A percentile compares a stretch with the other conserved stretches of the same genome.
Conservation (phyloP, 2,329 filamentous ascomycete species). For the Diaporthe vexans region DNA sequence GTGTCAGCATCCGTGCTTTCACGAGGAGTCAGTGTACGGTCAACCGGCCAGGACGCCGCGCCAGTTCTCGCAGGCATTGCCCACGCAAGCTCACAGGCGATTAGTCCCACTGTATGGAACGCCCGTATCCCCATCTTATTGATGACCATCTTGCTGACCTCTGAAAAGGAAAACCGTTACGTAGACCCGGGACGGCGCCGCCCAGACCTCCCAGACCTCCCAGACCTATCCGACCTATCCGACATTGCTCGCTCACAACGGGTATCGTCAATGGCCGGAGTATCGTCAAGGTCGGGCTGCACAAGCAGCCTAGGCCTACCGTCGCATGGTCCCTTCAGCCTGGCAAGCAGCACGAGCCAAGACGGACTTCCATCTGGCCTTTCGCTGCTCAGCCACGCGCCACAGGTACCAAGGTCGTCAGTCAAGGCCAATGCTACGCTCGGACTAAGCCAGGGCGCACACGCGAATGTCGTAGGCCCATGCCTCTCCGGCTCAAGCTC, state of each 20-base stretch:
- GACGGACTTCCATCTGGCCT: constrained; percentile 1
- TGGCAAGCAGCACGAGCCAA: constrained; percentile 5
- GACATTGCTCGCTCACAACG: not conserved
- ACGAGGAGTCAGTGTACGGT: constrained; percentile 4
- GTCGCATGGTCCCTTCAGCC: not conserved
- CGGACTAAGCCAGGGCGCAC: not conserved
- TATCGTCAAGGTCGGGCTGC: not conserved
- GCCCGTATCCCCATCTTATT: not conserved
- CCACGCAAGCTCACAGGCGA: constrained; percentile 14
- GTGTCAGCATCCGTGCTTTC: constrained; percentile 26
- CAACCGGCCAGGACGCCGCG: not conserved
- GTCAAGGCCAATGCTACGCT: not conserved
- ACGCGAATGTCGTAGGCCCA: not conserved
- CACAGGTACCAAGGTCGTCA: constrained; percentile 10
- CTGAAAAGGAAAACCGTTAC: constrained; percentile 32
- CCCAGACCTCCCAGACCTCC: constrained; percentile 2
- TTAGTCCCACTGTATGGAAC: constrained; percentile 37
- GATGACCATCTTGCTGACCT: constrained; percentile 32
- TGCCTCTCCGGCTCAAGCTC: not conserved
- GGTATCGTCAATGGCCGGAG: constrained; percentile 1
- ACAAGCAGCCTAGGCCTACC: constrained; percentile 5
- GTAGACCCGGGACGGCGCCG: not conserved
- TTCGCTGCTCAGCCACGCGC: not conserved
- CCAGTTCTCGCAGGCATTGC: constrained; percentile 7
- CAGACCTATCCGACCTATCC: constrained; percentile 13